These are phyloP conservation scores for Leonotis leonurus DNA, from an alignment of 257 asterid species.

Conservation along the genomic window DNA sequence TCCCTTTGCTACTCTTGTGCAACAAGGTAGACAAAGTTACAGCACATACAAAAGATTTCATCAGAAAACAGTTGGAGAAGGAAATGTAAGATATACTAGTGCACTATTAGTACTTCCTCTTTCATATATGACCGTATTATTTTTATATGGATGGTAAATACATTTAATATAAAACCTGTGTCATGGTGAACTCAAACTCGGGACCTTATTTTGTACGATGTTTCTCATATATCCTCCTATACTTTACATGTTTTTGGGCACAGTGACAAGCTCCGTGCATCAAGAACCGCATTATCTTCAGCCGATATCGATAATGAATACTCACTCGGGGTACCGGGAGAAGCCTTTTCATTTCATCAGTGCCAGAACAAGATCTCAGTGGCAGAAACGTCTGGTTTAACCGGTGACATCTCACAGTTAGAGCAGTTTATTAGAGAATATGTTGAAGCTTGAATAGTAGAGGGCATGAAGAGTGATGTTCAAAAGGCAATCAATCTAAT, in stretches of 20 bases:
- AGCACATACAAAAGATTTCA: conserved; percentile 82
- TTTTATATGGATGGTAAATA: too few species aligned
- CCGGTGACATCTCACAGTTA: conserved; percentile 52
- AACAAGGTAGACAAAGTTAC: conserved; percentile 90
- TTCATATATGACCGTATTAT: not conserved
- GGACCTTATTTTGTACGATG: not conserved
- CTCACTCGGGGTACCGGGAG: conserved; percentile 74
- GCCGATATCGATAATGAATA: conserved; percentile 69
- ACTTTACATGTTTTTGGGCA: conserved; percentile 45
- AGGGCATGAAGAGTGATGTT: not conserved
- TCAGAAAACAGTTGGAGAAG: conserved; percentile 76
- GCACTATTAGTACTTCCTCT: not conserved
- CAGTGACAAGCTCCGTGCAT: conserved; percentile 88
- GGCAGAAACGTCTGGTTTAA: conserved; percentile 66
- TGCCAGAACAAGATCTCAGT: conserved; percentile 55
- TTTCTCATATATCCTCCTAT: not conserved
- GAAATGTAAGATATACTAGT: conserved; percentile 35
- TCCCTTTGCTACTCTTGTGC: conserved; percentile 71
- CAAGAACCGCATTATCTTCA: conserved; percentile 79
- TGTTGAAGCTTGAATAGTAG: conserved; percentile 27
- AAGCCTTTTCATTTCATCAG: conserved; percentile 67
- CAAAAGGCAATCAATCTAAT: not conserved
- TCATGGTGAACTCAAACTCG: too few species aligned
- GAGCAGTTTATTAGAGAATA: conserved; percentile 64
- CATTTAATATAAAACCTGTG: too few species aligned